Conservation (phyloP, 1,284 basidiomycete genomes). For the Cystobasidiaceae sp. region DNA sequence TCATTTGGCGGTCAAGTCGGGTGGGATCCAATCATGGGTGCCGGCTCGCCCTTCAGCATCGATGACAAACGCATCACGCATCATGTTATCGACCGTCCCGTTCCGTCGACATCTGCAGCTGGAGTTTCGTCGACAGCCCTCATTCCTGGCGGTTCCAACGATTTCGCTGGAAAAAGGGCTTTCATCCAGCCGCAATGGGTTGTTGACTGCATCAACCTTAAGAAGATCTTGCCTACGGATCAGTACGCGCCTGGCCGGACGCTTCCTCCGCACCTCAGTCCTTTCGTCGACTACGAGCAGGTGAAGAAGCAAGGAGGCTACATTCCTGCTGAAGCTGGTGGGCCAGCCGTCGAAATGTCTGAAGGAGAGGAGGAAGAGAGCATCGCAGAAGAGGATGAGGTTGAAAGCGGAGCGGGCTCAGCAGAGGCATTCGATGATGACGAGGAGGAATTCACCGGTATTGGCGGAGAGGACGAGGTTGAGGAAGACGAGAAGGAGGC, state of each 20-base stretch:
- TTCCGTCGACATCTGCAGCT: slow-evolving; percentile 36
- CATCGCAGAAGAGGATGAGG: slow-evolving; percentile 42
- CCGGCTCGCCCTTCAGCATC: slow-evolving; percentile 70
- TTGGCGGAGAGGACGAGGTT: slow-evolving; percentile 45
- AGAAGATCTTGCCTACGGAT: slow-evolving; percentile 77
- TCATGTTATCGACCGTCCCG: slow-evolving; percentile 88
- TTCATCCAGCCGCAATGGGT: slow-evolving; percentile 98
- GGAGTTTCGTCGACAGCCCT: slow-evolving; percentile 1
- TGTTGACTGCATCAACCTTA: slow-evolving; percentile 88
- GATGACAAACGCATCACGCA: slow-evolving; percentile 73
- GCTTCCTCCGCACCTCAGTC: slow-evolving; percentile 91
- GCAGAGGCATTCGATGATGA: slow-evolving; percentile 37
- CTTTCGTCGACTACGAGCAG: slow-evolving; percentile 76
- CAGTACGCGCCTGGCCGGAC: slow-evolving; percentile 79
- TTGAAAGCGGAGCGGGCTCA: slow-evolving; percentile 44
- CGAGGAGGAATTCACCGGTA: slow-evolving; percentile 35
- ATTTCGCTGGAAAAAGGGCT: slow-evolving; percentile 62
- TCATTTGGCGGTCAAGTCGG: slow-evolving; percentile 75
- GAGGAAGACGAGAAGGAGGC: slow-evolving; percentile 42
- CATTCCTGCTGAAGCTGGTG: slow-evolving; percentile 50
- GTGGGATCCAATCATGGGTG: slow-evolving; percentile 74
- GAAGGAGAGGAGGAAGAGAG: slow-evolving; percentile 46
- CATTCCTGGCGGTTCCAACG: background rate
- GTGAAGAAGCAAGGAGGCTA: slow-evolving; percentile 49
- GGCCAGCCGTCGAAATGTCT: slow-evolving; percentile 49